Percentiles rank a stretch among this genome's conserved stretches.
phyloP scores from a whole-genome alignment of 2,329 filamentous ascomycete genomes.

The Acrocalymma vagum region DNA sequence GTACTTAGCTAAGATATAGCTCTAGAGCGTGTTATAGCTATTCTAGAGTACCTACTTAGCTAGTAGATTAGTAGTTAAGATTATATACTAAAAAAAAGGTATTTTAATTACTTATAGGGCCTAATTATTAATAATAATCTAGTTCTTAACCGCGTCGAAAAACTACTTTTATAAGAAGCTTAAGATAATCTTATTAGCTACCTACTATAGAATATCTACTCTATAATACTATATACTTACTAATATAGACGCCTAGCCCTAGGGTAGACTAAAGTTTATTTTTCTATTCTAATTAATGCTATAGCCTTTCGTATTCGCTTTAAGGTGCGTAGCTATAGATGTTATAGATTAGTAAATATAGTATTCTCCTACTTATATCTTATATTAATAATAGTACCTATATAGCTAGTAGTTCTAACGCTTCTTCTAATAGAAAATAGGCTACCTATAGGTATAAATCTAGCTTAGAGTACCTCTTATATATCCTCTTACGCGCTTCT shows the following conservation, averaged over 20 bases:
- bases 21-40: constrained; percentile 22
- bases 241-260: too few relatives aligned
- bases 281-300: too few relatives aligned
- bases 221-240: too few relatives aligned
- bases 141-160: constrained; percentile 1
- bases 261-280: too few relatives aligned
- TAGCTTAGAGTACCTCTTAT: too few relatives aligned
- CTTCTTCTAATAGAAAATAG: constrained; percentile 9
- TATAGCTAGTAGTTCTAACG: constrained; percentile 10
- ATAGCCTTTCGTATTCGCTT: too few relatives aligned
- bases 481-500: too few relatives aligned
- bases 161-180: constrained; percentile 10
- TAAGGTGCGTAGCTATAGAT: neutral
- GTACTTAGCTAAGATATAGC: constrained; percentile 14
- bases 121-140: constrained; percentile 13
- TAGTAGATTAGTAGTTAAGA: constrained; percentile 8
- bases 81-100: constrained; percentile 1
- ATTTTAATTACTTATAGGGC: constrained; percentile 6
- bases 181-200: constrained; percentile 5
- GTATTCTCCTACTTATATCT: neutral
- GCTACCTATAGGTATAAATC: constrained; percentile 10
- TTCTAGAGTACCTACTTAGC: constrained; percentile 5
- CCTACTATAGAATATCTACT: too few relatives aligned
- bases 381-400: constrained; percentile 3
- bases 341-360: neutral